Conservation (phyloP, 345 rosid species). For the Cardiospermum halicacabum region DNA sequence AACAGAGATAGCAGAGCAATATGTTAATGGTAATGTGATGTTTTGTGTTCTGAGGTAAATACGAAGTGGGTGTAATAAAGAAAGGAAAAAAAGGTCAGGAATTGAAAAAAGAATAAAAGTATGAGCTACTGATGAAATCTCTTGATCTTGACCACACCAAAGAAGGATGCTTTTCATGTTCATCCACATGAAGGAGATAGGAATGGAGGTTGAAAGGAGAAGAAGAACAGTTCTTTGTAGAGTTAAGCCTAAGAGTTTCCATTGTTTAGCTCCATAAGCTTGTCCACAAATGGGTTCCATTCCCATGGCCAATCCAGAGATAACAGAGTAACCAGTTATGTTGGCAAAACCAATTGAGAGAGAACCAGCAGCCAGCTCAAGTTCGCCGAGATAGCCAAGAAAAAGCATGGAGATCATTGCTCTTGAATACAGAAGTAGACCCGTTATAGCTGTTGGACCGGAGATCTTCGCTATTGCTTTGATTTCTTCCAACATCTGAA, state of each 20-base stretch:
- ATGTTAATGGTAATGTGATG: slow-evolving; percentile 81
- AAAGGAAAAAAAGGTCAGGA: slow-evolving; percentile 88
- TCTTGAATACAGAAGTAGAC: slow-evolving; percentile 81
- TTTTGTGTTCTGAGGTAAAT: slow-evolving; percentile 80
- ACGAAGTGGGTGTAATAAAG: slow-evolving; percentile 89
- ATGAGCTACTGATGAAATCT: slow-evolving; percentile 68
- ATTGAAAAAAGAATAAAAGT: slow-evolving; percentile 70
- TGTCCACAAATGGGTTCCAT: slow-evolving; percentile 99
- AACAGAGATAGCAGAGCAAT: slow-evolving; percentile 80
- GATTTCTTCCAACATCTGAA: slow-evolving; percentile 73
- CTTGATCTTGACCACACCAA: slow-evolving; percentile 80
- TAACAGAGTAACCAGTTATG: slow-evolving; percentile 94
- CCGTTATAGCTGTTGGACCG: slow-evolving; percentile 77
- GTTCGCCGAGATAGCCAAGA: slow-evolving; percentile 93
- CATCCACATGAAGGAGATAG: slow-evolving; percentile 81
- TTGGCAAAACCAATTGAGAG: slow-evolving; percentile 93
- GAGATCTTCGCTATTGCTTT: slow-evolving; percentile 89
- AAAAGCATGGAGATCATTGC: slow-evolving; percentile 98
- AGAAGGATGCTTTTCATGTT: slow-evolving; percentile 67
- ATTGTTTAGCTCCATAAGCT: slow-evolving; percentile 91
- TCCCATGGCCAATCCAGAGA: slow-evolving; percentile 99
- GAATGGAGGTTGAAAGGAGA: slow-evolving; percentile 74
- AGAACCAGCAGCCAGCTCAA: slow-evolving; percentile 94
- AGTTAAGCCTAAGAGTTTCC: slow-evolving; percentile 83
- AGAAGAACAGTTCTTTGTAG: slow-evolving; percentile 93